Evolutionary conservation across 2,329 filamentous ascomycete genomes (phyloP).

Genomic region (Dothistroma pini): DNA sequence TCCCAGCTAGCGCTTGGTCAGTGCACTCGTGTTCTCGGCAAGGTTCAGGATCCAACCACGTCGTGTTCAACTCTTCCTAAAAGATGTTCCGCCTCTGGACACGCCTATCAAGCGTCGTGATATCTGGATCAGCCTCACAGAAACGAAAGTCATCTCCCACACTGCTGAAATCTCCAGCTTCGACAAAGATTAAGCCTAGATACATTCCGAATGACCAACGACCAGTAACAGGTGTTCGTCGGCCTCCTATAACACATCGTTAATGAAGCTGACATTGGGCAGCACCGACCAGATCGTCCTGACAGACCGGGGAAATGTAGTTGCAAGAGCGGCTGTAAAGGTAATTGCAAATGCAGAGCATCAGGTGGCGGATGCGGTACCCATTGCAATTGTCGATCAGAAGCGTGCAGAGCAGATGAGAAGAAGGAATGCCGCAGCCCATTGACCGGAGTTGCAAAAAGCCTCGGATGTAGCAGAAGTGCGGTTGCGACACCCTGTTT

Average conservation of each 20-base stretch:
- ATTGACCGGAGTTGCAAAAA: not conserved
- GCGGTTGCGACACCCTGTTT: not conserved
- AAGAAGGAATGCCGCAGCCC: not conserved
- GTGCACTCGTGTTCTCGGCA: not conserved
- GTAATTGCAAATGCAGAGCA: not conserved
- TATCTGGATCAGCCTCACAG: not conserved
- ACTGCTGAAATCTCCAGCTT: not conserved
- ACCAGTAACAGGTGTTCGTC: not conserved
- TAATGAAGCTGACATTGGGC: not conserved
- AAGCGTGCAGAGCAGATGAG: not conserved
- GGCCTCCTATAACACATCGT: not conserved
- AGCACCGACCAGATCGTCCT: not conserved
- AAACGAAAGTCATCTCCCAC: not conserved
- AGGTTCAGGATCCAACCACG: too few species aligned
- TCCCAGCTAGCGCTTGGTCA: not conserved
- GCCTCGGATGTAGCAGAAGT: not conserved
- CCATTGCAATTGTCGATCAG: not conserved
- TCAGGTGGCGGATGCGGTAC: not conserved
- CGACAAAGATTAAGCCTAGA: not conserved
- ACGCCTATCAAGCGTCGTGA: not conserved
- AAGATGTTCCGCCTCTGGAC: too few species aligned
- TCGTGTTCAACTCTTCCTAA: not conserved
- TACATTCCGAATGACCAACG: not conserved
- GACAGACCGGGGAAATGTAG: not conserved
- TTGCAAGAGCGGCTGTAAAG: not conserved